These are phyloP conservation scores for Tremella fuciformis DNA, from an alignment of 768 basidiomycete species.

Conservation along the genomic window DNA sequence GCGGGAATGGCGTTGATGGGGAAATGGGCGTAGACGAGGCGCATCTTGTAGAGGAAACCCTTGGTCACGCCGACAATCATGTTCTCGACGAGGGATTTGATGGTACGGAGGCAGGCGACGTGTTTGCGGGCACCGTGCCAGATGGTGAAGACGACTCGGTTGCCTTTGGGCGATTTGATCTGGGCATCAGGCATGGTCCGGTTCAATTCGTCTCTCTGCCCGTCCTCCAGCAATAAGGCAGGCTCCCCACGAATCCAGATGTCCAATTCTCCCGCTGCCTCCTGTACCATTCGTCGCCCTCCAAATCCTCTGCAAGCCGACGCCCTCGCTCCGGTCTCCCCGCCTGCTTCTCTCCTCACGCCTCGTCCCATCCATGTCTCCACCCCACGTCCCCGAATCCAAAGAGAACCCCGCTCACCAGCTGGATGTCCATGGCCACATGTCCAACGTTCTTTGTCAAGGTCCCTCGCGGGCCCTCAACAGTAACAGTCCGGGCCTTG, in stretches of 20 bases:
- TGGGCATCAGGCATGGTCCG: constrained; percentile 12
- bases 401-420: constrained; percentile 36
- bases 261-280: no score
- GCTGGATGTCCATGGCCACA: constrained; percentile 54
- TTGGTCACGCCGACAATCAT: constrained; percentile 97
- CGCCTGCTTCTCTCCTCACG: no score
- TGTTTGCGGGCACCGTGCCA: constrained; percentile 99
- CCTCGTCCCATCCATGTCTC: no score
- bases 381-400: no score
- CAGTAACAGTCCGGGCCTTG: constrained; percentile 87
- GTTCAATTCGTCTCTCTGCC: not conserved
- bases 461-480: constrained; percentile 87
- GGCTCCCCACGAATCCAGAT: no score
- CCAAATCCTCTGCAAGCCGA: no score
- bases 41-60: constrained; percentile 99
- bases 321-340: no score
- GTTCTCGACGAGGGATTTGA: constrained; percentile 91
- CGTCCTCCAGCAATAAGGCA: no score
- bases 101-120: constrained; percentile 94
- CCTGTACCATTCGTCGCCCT: not conserved
- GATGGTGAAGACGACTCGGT: constrained; percentile 81
- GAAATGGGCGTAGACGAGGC: constrained; percentile 98
- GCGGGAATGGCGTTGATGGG: constrained; percentile 88
- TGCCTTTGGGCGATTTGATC: constrained; percentile 60
- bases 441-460: constrained; percentile 70